Evolutionary conservation across 768 basidiomycete genomes (phyloP).

Genomic region (Leccinum boreale): DNA sequence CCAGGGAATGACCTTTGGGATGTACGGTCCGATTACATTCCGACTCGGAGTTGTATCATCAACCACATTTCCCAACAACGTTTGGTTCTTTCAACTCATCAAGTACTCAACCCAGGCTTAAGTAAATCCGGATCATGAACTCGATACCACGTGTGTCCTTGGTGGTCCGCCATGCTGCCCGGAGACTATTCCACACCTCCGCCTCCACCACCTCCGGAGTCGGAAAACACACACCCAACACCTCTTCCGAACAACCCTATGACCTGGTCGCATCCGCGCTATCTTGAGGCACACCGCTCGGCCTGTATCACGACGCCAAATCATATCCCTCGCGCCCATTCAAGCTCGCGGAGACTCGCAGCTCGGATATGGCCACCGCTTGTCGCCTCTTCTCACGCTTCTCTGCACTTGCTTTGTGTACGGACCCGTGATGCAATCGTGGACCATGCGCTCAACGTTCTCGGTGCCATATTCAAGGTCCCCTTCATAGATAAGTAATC

Average conservation of each 20-base stretch:
- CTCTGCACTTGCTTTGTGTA: slow-evolving; percentile 80
- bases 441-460: slow-evolving; percentile 66
- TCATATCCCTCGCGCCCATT: slow-evolving; percentile 24
- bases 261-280: slow-evolving; percentile 14
- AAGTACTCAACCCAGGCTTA: not conserved
- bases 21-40: no score
- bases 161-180: not conserved
- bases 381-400: slow-evolving; percentile 38
- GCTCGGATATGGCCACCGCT: not conserved
- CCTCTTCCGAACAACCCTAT: slow-evolving; percentile 9
- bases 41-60: no score
- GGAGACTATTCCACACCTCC: slow-evolving; percentile 10
- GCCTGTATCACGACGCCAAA: slow-evolving; percentile 24
- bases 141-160: slow-evolving; percentile 7
- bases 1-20: slow-evolving; percentile 12
- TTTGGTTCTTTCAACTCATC: not conserved
- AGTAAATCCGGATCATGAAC: not conserved
- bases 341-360: not conserved
- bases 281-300: slow-evolving; percentile 15
- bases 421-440: slow-evolving; percentile 71
- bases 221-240: not conserved
- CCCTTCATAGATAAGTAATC: slow-evolving; percentile 46
- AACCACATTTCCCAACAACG: no score
- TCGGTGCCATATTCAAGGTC: slow-evolving; percentile 51
- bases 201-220: not conserved